A percentile compares a stretch with the other conserved stretches of the same genome.
phyloP scores from a whole-genome alignment of 2,329 filamentous ascomycete species.

The Aspergillus sp. region DNA sequence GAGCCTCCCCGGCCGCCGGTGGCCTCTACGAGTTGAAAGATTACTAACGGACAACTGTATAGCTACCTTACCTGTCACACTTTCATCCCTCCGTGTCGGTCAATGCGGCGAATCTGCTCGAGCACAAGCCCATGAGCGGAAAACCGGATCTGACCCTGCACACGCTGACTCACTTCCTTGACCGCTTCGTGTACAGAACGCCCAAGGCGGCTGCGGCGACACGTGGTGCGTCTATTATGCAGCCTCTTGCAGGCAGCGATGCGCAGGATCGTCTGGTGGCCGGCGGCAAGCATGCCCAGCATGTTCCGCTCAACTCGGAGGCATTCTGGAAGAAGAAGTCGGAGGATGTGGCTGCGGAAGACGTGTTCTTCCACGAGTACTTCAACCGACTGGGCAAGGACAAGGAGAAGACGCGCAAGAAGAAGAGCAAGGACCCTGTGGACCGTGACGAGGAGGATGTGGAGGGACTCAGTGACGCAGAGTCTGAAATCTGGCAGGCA shows the following conservation, averaged over 20 bases:
- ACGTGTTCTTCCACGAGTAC: constrained; percentile 98
- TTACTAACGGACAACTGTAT: constrained; percentile 19
- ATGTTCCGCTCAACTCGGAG: constrained; percentile 77
- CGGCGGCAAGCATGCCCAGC: constrained; percentile 56
- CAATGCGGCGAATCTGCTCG: constrained; percentile 71
- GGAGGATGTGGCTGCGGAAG: constrained; percentile 84
- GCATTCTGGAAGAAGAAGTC: constrained; percentile 87
- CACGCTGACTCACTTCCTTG: constrained; percentile 90
- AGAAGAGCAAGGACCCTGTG: constrained; percentile 55
- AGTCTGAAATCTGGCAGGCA: constrained; percentile 89
- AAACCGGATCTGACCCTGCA: constrained; percentile 91
- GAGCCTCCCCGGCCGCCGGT: constrained; percentile 26
- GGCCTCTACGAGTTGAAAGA: not conserved
- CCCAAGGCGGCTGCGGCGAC: constrained; percentile 66
- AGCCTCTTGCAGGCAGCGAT: constrained; percentile 71
- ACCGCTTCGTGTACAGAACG: constrained; percentile 97
- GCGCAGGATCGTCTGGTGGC: constrained; percentile 61
- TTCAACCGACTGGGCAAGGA: constrained; percentile 74
- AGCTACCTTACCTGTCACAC: constrained; percentile 69
- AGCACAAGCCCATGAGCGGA: constrained; percentile 68
- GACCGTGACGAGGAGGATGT: constrained; percentile 42
- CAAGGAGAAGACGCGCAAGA: constrained; percentile 49
- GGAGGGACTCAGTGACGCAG: constrained; percentile 56
- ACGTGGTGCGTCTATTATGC: constrained; percentile 92
- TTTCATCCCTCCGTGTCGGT: constrained; percentile 92